phyloP scores from a whole-genome alignment of 441 rosid species.

The Arabidopsis hybrid region DNA sequence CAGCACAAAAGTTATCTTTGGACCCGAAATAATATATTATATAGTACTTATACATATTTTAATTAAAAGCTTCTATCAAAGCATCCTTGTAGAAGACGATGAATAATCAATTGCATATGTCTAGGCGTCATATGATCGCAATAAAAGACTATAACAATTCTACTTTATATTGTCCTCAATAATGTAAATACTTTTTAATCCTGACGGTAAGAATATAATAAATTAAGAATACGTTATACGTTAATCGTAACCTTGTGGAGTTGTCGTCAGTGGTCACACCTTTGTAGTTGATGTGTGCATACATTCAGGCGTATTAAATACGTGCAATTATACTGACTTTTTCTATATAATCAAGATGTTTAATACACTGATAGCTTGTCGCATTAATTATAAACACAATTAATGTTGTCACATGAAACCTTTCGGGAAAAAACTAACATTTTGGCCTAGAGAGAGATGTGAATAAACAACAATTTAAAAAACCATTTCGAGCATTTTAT shows the following conservation, averaged over 20 bases:
- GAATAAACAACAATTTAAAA: neutral
- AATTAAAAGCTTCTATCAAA: neutral
- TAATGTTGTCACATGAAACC: slow-evolving; percentile 30
- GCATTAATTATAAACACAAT: slow-evolving; percentile 13
- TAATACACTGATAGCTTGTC: slow-evolving; percentile 31
- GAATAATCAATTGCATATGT: no score
- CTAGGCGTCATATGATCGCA: no score
- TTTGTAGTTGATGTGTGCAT: neutral
- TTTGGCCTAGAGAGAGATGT: neutral
- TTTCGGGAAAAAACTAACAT: slow-evolving; percentile 3
- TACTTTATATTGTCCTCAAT: no score
- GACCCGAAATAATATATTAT: slow-evolving; percentile 4
- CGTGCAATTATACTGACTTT: neutral
- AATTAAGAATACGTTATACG: no score
- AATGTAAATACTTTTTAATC: no score
- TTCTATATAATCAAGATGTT: slow-evolving; percentile 13
- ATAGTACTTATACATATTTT: slow-evolving; percentile 4
- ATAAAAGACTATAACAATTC: no score
- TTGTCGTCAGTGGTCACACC: slow-evolving; percentile 18
- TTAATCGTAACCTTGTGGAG: no score
- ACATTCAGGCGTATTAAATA: slow-evolving; percentile 8
- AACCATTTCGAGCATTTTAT: slow-evolving; percentile 28
- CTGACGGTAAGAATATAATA: no score
- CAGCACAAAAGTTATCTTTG: slow-evolving; percentile 29
- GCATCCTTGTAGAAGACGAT: neutral